Conservation (phyloP, 345 rosid genomes). For the Xanthoceras sorbifolium region DNA sequence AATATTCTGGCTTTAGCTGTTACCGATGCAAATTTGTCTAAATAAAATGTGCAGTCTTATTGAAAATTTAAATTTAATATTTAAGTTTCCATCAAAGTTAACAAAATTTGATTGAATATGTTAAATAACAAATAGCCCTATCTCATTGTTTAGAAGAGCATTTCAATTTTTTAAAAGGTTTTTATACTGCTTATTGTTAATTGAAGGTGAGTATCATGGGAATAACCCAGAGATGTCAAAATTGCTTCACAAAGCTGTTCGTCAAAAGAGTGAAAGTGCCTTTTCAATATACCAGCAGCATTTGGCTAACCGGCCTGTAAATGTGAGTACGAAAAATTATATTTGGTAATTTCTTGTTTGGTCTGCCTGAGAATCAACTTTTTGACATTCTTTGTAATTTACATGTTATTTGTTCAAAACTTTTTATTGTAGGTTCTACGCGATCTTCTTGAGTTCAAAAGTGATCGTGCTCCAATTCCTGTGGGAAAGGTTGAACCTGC, state of each 20-base stretch:
- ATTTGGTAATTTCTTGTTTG: slow-evolving; percentile 9
- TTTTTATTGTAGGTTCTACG: slow-evolving; percentile 74
- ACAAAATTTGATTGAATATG: background rate
- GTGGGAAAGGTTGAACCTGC: slow-evolving; percentile 97
- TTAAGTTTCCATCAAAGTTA: background rate
- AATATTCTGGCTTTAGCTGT: slow-evolving; percentile 14
- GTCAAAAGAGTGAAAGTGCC: slow-evolving; percentile 93
- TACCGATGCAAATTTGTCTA: background rate
- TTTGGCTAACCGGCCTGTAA: slow-evolving; percentile 92
- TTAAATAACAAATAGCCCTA: background rate
- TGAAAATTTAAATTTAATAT: background rate
- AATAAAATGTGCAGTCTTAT: background rate
- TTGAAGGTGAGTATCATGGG: slow-evolving; percentile 91
- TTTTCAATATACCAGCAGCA: slow-evolving; percentile 94
- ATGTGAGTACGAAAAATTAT: slow-evolving; percentile 49
- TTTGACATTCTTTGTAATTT: background rate
- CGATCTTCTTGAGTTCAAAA: slow-evolving; percentile 93
- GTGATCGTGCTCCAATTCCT: slow-evolving; percentile 87
- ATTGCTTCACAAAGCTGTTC: slow-evolving; percentile 96
- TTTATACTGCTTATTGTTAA: slow-evolving; percentile 1
- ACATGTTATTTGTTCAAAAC: slow-evolving; percentile 15
- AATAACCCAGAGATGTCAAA: slow-evolving; percentile 99
- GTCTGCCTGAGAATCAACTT: background rate
- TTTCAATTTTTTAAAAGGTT: slow-evolving; percentile 10
- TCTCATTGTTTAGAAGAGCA: background rate